These are phyloP conservation scores for Collybia mongolica DNA, from an alignment of 768 basidiomycete genomes.

Conservation along the genomic window DNA sequence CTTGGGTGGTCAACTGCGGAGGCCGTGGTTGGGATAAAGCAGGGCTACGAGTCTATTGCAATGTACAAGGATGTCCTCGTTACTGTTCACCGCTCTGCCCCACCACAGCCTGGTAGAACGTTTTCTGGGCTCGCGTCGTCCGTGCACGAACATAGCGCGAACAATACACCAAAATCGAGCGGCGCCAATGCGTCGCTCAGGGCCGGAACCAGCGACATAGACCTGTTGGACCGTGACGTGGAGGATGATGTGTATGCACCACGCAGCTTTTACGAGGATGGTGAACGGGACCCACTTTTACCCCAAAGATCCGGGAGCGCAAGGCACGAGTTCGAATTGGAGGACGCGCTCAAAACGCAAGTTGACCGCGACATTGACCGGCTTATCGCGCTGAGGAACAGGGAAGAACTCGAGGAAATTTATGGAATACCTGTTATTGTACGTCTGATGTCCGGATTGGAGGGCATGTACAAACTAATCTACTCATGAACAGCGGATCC, in stretches of 20 bases:
- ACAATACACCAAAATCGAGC: not conserved
- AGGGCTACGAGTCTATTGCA: constrained; percentile 68
- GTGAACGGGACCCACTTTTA: constrained; percentile 36
- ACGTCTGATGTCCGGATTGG: constrained; percentile 28
- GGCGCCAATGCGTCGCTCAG: not conserved
- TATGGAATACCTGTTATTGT: constrained; percentile 82
- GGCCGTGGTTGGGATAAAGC: constrained; percentile 59
- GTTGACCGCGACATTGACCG: constrained; percentile 69
- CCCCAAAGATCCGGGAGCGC: constrained; percentile 12
- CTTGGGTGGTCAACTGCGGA: constrained; percentile 76
- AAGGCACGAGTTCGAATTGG: not conserved
- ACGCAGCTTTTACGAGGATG: constrained; percentile 9
- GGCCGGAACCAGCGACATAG: constrained; percentile 4
- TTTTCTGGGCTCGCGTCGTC: too few species aligned
- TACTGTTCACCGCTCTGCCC: constrained; percentile 16
- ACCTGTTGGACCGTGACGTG: constrained; percentile 14
- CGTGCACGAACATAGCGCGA: not conserved
- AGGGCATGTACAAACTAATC: constrained; percentile 8
- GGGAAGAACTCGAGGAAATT: constrained; percentile 77
- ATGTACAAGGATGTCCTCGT: constrained; percentile 73
- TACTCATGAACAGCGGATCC: constrained; percentile 52
- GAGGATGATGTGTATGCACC: constrained; percentile 15
- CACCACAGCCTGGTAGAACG: not conserved
- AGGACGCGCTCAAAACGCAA: constrained; percentile 28
- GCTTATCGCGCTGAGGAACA: constrained; percentile 57